These are phyloP conservation scores for Camellia granthamiana DNA, from an alignment of 148 eudicot genomes.

Conservation along the genomic window DNA sequence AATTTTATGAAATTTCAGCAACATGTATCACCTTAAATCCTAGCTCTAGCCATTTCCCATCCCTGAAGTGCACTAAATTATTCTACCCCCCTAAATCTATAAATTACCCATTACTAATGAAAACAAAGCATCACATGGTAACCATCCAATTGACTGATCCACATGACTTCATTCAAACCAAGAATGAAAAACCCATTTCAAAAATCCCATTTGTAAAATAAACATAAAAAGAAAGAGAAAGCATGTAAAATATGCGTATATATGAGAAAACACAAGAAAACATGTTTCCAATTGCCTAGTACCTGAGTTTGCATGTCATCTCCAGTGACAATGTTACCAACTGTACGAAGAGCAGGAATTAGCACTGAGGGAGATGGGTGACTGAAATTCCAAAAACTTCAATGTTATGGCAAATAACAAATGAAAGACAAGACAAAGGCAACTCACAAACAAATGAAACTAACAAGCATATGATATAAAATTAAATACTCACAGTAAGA, in stretches of 20 bases:
- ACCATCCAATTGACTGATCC: background rate
- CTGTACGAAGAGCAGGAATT: conserved; percentile 53
- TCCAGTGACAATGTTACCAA: conserved; percentile 52
- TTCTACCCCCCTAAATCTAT: background rate
- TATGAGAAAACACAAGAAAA: background rate
- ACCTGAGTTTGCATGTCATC: conserved; percentile 53
- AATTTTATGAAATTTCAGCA: background rate
- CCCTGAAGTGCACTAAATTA: background rate
- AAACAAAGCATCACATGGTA: background rate
- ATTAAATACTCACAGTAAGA: conserved; percentile 45
- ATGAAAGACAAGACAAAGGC: background rate
- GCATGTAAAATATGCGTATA: background rate
- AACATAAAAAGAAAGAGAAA: background rate
- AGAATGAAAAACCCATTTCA: background rate
- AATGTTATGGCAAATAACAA: conserved; percentile 9
- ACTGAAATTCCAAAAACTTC: conserved; percentile 19
- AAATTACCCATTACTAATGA: background rate
- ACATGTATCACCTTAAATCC: background rate
- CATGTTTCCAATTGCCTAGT: conserved; percentile 3
- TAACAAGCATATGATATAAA: background rate
- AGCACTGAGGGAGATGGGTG: conserved; percentile 45
- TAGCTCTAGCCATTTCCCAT: background rate
- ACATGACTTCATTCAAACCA: background rate
- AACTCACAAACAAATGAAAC: background rate
- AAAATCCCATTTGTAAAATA: background rate